These are phyloP conservation scores for Cryptococcus floricola DNA, from an alignment of 1,284 basidiomycete species.

Conservation along the genomic window DNA sequence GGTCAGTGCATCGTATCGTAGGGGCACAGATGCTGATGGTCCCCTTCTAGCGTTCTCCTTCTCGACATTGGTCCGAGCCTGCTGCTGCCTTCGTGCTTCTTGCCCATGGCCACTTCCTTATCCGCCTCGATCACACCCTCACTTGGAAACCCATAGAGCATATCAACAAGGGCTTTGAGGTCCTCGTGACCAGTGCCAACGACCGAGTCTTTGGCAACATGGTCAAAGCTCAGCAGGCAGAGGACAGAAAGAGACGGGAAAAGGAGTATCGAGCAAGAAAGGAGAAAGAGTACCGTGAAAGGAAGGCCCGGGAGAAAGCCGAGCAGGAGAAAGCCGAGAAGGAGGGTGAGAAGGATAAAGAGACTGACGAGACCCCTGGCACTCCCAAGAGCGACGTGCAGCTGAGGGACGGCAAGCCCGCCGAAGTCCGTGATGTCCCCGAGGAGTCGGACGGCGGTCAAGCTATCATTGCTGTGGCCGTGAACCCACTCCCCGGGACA, in stretches of 20 bases:
- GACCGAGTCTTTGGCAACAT: slow-evolving; percentile 48
- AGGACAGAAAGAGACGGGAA: slow-evolving; percentile 53
- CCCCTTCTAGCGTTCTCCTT: slow-evolving; percentile 22
- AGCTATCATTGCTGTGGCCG: slow-evolving; percentile 6
- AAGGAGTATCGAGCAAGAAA: slow-evolving; percentile 47
- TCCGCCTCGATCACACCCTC: slow-evolving; percentile 43
- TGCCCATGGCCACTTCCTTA: slow-evolving; percentile 72
- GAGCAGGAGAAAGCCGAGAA: slow-evolving; percentile 43
- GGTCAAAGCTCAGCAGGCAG: slow-evolving; percentile 61
- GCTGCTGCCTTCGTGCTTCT: slow-evolving; percentile 47
- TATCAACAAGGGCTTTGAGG: slow-evolving; percentile 27
- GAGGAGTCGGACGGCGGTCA: background rate
- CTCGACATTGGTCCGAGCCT: slow-evolving; percentile 15
- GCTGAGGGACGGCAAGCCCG: slow-evolving; percentile 3
- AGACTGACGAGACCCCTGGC: background rate
- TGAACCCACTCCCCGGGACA: background rate
- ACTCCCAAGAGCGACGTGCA: slow-evolving; percentile 13
- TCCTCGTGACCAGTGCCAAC: slow-evolving; percentile 23
- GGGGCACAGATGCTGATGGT: background rate
- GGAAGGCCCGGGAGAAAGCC: slow-evolving; percentile 34
- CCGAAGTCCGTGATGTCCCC: slow-evolving; percentile 5
- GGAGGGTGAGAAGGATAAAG: slow-evolving; percentile 10
- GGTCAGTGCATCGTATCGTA: slow-evolving; percentile 14
- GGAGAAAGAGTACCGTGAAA: slow-evolving; percentile 22
- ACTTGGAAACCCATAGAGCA: slow-evolving; percentile 26